Evolutionary conservation across 2,329 filamentous ascomycete species (phyloP).

Genomic region (Dactylonectria macrodidyma): DNA sequence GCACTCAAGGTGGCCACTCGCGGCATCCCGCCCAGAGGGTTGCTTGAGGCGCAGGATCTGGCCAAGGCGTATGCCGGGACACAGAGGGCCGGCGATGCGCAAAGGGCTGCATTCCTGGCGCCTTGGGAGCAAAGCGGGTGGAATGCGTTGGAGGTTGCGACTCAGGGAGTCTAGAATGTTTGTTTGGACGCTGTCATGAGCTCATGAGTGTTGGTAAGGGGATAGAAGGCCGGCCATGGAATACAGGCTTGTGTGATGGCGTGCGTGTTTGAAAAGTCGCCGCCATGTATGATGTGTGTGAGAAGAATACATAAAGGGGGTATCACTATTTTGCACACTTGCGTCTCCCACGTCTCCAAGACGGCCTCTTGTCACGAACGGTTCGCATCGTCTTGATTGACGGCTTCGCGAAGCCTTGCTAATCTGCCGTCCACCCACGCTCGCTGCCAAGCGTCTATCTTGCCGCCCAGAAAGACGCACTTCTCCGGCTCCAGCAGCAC

Average conservation of each 20-base stretch:
- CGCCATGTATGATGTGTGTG: neutral
- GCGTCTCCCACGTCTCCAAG: constrained; percentile 8
- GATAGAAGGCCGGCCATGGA: constrained; percentile 1
- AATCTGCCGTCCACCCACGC: constrained; percentile 83
- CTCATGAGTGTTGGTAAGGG: constrained; percentile 13
- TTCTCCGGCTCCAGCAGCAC: constrained; percentile 81
- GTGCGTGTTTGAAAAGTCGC: neutral
- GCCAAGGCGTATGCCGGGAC: constrained; percentile 82
- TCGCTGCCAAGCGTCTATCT: constrained; percentile 85
- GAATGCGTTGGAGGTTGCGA: constrained; percentile 64
- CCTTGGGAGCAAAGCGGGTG: constrained; percentile 83
- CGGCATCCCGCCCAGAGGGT: constrained; percentile 80
- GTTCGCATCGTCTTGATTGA: constrained; percentile 55
- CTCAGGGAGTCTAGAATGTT: constrained; percentile 40
- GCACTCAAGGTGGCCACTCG: constrained; percentile 84
- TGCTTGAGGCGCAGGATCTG: constrained; percentile 78
- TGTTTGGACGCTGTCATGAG: constrained; percentile 20
- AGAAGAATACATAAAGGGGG: constrained; percentile 5
- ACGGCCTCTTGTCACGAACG: neutral
- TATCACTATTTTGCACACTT: constrained; percentile 22
- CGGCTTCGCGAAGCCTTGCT: constrained; percentile 74
- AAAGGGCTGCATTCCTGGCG: constrained; percentile 83
- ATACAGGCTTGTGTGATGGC: neutral
- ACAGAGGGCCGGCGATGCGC: constrained; percentile 79
- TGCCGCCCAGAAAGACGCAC: constrained; percentile 86